Base-by-base conservation (phyloP, 768 basidiomycete species). In the Mycena polygramma region DNA sequence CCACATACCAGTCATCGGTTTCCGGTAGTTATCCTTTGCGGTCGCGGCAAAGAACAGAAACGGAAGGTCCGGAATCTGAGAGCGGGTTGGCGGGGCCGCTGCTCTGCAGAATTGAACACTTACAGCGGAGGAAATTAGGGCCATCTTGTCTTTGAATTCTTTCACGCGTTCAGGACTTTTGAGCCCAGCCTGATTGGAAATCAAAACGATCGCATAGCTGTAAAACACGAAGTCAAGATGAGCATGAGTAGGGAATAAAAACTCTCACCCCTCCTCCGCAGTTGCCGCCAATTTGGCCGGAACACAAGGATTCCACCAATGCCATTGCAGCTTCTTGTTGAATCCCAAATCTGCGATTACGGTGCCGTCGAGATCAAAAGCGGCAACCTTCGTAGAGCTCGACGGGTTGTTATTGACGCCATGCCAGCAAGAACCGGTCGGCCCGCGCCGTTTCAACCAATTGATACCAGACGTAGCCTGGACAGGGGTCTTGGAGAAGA, bases 1-100 rank as follows among this genome's bases (percentile, higher is more conserved):
- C 91, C 92, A 97, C 87, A 97, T 95, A 4, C 95, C 95, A 14
- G 89, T 89, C 84, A 94, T 91, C 5, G 96, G 96, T 79, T 98
- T 98, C 19, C 96, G 84, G 74, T 88, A 94, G 39, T 85, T 85
- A 74, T 97, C 95, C 72, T 86, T 90, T 7, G 85, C 89, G 2
- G 86, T 89, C 0, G 95, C 95, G 10, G 93, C 96, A 65, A 96
- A 87, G 43, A 97, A 73, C 52, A 88, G 89, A 75, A 98, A 92
- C 0, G 95, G 94, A 0, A 94, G 83, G 20, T 87, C 82, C 0
- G 89, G 85, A n/a, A 96, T 79, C 94, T 96, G 75, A 17, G 37
- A 48, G 30, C 60, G 11, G 19, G 54, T 57, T 43, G 45, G 9
- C 17, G n/a, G 46, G n/a, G 35, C 13, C 19, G 35, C 17, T 4